Conservation (phyloP, 768 basidiomycete species). For the Candolleomyces aberdarensis region DNA sequence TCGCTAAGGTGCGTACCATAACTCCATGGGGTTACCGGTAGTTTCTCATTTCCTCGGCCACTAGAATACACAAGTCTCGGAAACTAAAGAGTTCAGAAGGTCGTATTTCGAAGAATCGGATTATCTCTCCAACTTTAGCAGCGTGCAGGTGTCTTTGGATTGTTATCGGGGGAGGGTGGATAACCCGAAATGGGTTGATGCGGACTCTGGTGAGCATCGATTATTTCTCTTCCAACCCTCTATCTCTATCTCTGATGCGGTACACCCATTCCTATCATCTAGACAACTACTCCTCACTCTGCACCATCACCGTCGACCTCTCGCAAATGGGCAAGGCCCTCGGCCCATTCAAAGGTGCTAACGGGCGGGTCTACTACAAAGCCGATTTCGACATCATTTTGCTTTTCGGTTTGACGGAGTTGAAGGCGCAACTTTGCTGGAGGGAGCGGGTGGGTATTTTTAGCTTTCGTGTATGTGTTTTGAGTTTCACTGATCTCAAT, state of each 20-base stretch:
- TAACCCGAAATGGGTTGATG: constrained; percentile 11
- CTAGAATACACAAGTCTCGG: constrained; percentile 17
- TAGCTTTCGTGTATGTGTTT: background rate
- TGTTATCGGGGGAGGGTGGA: constrained; percentile 15
- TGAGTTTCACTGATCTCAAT: background rate
- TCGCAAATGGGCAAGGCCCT: constrained; percentile 10
- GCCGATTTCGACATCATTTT: constrained; percentile 14
- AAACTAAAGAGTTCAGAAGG: constrained; percentile 17
- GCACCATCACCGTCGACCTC: constrained; percentile 18
- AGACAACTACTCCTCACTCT: constrained; percentile 22
- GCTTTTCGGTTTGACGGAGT: constrained; percentile 11
- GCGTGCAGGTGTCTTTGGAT: constrained; percentile 7
- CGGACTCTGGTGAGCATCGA: constrained; percentile 8
- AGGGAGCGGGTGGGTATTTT: constrained; percentile 6
- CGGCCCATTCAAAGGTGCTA: constrained; percentile 6
- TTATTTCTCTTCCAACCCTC: background rate
- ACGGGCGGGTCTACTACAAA: constrained; percentile 9
- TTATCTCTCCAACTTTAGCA: constrained; percentile 9
- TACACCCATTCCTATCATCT: background rate
- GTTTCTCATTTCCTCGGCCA: background rate
- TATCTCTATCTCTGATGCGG: background rate
- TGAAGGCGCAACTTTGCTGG: constrained; percentile 10
- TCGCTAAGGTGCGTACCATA: constrained; percentile 9
- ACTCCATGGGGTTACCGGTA: background rate
- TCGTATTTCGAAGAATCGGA: constrained; percentile 14